Percentiles rank a stretch among this genome's conserved stretches.
Conservation (phyloP, 2,329 filamentous ascomycete species). For the Pochonia chlamydosporia region DNA sequence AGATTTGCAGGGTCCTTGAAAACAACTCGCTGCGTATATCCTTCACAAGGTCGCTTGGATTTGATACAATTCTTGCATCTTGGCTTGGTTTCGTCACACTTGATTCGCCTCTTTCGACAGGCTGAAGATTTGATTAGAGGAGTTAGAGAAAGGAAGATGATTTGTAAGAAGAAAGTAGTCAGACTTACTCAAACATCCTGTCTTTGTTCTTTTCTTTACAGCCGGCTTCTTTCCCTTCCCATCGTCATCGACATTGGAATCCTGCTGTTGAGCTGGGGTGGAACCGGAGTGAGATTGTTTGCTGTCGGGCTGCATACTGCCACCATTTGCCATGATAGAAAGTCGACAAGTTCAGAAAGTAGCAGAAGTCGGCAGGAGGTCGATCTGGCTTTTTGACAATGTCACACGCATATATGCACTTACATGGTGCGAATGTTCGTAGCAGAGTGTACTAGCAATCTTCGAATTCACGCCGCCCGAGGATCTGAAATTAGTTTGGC, state of each 20-base stretch:
- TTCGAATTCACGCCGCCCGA: background rate
- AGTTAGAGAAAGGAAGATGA: constrained; percentile 3
- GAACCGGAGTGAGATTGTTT: constrained; percentile 18
- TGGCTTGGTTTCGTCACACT: constrained; percentile 87
- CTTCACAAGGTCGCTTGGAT: constrained; percentile 77
- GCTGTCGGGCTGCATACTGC: constrained; percentile 8
- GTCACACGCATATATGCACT: constrained; percentile 4
- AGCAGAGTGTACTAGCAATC: background rate
- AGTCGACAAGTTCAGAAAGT: background rate
- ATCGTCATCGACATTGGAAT: constrained; percentile 33
- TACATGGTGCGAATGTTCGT: constrained; percentile 11
- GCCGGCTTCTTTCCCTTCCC: constrained; percentile 40
- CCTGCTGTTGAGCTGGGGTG: constrained; percentile 23
- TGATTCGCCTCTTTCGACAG: constrained; percentile 91
- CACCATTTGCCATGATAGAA: constrained; percentile 4
- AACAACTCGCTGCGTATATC: constrained; percentile 73
- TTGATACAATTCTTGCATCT: constrained; percentile 82
- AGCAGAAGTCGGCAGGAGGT: background rate
- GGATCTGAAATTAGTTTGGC: background rate
- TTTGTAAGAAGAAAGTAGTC: background rate
- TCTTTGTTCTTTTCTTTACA: constrained; percentile 74
- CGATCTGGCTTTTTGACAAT: background rate
- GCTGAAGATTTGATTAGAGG: constrained; percentile 43
- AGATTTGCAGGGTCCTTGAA: constrained; percentile 60
- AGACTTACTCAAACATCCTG: constrained; percentile 77